Base-by-base conservation (phyloP, 352 stramenopile species). In the Phytophthora agathidicida region DNA sequence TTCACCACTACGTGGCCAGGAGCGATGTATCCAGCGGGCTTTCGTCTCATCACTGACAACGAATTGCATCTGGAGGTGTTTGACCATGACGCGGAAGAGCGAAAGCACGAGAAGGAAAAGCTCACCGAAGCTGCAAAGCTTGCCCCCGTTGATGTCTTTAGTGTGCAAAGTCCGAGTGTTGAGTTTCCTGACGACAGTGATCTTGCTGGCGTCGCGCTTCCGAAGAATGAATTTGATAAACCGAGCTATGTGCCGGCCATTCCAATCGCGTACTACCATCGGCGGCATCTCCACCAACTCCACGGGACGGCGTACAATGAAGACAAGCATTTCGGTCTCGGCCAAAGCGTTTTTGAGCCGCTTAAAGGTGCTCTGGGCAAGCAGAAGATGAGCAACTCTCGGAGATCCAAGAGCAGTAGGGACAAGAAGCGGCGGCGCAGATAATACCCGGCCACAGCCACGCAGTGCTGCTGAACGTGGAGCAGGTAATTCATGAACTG, bases 11-110 rank as follows among this genome's bases (percentile, higher is more conserved):
- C 73, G 16, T 94, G 81, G 81, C 81, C 81, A 9, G 83, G 85
- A 1, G 77, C 88, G 7, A 96, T 96, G 88, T 96, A 95, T 46
- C 86, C 86, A 9, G 67, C 78, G 6, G 83, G 84, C 0, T 96
- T 94, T 44, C 83, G 77, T 14, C 47, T 96, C 2, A 73, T 96
- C 32, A 91, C 71, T 0, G 83, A 95, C 58, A 95, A 95, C 39
- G 86, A 93, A 57, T 23, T 81, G 13, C 79, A 94, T 36, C 38
- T 86, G 1, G 74, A 78, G 5, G 54, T 63, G 10, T 73, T 77
- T 33, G 60, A 74, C 3, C 62, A 26, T 10, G 62, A 82, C 11
- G 46, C 58, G 47, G 53, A 76, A 50, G 71, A 74, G 16, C 53
- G 51, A 14, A 72, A 80, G 43, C 43, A 17, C 1, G 60, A 73